Base-by-base conservation (phyloP, 2,329 filamentous ascomycete genomes). In the Mycosphaerelloides madeirae region DNA sequence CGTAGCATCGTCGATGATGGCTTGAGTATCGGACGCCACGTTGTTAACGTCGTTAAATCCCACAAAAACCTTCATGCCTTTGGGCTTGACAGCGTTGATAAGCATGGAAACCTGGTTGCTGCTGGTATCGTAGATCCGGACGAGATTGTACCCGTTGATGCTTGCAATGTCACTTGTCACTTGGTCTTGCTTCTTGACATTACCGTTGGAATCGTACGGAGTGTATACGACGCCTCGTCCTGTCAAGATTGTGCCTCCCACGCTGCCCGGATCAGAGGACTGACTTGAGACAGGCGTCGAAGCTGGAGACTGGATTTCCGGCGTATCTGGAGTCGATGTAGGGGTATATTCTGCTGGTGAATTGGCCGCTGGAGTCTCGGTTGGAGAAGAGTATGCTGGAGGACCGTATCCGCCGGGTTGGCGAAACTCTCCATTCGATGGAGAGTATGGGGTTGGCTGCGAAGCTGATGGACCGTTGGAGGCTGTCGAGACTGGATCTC, bases 101-200 rank as follows among this genome's bases (percentile, higher is more conserved):
- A 85, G 78, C 12, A 74, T 78, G 2, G 73, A 64, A 31, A 87
- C 76, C 63, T 90, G 84, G 58, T 87, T 71, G 65, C 88, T 94
- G 65, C 89, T 86, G 45, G 81, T 80, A 41, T 87, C 88, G 61
- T 95, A 95, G 60, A 86, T 77, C 39, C 89, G 85, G 43, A 94
- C 70, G 29, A 81, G 65, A 14, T 73, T 72, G 66, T 84, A 89
- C 12, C 69, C 70, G 20, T 80, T 70, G 40, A 81, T 68, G 36
- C 66, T 67, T 13, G 69, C 67, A 55, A 93, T 78, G 58, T 95
- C 87, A 15, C 68, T 61, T 48, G 77, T 71, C 40, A 94, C 75
- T 55, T 87, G 71, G 1, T 70, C 67, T 41, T 75, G 69, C 5
- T 75, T 71, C 65, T 91, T 93, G 76, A 87, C 94, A 44, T 67